Conservation (phyloP, 768 basidiomycete genomes). For the Amanita polypyramis region DNA sequence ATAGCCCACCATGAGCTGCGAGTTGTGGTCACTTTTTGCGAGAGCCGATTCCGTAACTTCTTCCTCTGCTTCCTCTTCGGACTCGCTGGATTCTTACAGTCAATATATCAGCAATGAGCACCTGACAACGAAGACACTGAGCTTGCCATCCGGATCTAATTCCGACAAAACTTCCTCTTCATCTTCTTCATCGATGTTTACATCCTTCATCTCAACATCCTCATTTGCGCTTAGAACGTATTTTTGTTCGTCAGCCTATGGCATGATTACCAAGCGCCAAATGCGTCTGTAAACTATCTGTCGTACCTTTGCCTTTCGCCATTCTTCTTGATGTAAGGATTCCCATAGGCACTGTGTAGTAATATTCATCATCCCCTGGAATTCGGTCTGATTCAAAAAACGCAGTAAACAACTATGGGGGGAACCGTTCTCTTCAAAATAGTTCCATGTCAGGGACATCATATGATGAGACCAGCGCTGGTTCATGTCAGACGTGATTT, state of each 20-base stretch:
- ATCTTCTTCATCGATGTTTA: slow-evolving; percentile 62
- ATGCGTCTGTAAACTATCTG: neutral
- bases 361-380: slow-evolving; percentile 43
- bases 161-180: slow-evolving; percentile 69
- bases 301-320: slow-evolving; percentile 71
- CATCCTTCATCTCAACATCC: slow-evolving; percentile 84
- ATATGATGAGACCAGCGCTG: slow-evolving; percentile 53
- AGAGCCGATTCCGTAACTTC: slow-evolving; percentile 35
- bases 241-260: slow-evolving; percentile 70
- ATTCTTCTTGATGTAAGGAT: slow-evolving; percentile 57
- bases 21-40: slow-evolving; percentile 61
- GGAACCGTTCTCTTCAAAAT: slow-evolving; percentile 39
- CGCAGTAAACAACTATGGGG: slow-evolving; percentile 78
- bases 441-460: slow-evolving; percentile 83
- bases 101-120: neutral
- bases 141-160: slow-evolving; percentile 52
- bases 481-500: slow-evolving; percentile 59
- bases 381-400: slow-evolving; percentile 48
- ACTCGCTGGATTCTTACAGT: slow-evolving; percentile 31
- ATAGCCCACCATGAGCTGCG: slow-evolving; percentile 88
- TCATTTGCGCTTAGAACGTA: slow-evolving; percentile 76
- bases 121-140: neutral
- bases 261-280: slow-evolving; percentile 1
- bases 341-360: slow-evolving; percentile 79
- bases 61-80: slow-evolving; percentile 26